Base-by-base conservation (phyloP, 805 yeast genomes). In the Starmera quercuum region DNA sequence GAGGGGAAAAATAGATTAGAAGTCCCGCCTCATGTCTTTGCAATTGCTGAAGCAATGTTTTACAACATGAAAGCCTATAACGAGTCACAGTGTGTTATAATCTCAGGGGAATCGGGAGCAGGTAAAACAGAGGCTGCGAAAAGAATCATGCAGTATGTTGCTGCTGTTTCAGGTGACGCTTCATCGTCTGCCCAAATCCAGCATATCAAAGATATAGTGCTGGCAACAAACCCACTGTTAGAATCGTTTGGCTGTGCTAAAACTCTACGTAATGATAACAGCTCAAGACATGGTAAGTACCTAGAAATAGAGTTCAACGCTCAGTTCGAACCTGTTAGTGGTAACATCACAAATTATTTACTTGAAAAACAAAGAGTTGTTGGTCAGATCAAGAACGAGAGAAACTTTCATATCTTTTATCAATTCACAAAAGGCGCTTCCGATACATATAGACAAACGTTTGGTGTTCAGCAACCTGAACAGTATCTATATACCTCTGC, bases 81-180 rank as follows among this genome's bases (percentile, higher is more conserved):
- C 38, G 97, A 92, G 49, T 86, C 78, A 53, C 98, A 92, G 58
- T 90, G 97, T 71, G 97, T 92, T 16, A 92, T 92, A 48, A 92
- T 92, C 45, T 84, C 95, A 3, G 97, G 97, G 37, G 97, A 90
- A 58, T 84, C 95, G 1, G 97, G 97, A 41, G 97, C 97, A 5
- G 97, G 97, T 32, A 90, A 90, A 55, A 90, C 97, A 5, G 97
- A 90, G 62, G 97, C 97, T 16, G 97, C 97, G 27, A 90, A 90
- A 65, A 77, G 94, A 56, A 88, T 90, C 59, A 90, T 90, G 97
- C 97, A 90, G 61, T 90, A 90, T 56, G 82, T 90, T 46, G 87
- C 97, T 24, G 77, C 88, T 17, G 95, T 87, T 4, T 79, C 92
- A 2, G 94, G 88, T 10, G 69, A 76, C 12, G 56, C 68, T 7